A percentile compares a stretch with the other conserved stretches of the same genome.
These are phyloP conservation scores for Venturia oleaginea DNA, from an alignment of 2,329 filamentous ascomycete species.

Conservation along the genomic window DNA sequence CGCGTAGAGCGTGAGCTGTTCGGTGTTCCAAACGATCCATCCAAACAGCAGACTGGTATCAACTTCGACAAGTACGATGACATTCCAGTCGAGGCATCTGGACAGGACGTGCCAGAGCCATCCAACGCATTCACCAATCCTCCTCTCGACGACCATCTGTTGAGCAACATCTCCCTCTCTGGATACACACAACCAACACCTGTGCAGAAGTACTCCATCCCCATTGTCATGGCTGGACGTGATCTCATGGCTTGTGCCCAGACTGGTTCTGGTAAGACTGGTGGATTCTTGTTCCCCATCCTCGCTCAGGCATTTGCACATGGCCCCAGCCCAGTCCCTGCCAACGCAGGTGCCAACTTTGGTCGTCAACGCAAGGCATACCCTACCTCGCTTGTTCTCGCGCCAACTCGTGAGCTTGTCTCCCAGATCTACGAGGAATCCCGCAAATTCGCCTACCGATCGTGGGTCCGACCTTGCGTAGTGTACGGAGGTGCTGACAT, in stretches of 20 bases:
- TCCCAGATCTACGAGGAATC: slow-evolving; percentile 98
- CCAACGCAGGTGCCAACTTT: slow-evolving; percentile 58
- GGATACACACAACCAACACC: slow-evolving; percentile 94
- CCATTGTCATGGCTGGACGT: slow-evolving; percentile 95
- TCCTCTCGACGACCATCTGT: slow-evolving; percentile 86
- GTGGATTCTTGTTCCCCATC: slow-evolving; percentile 98
- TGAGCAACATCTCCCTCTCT: slow-evolving; percentile 87
- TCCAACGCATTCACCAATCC: slow-evolving; percentile 88
- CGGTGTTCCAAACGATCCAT: slow-evolving; percentile 79
- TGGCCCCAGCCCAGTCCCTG: slow-evolving; percentile 65
- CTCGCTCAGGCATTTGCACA: slow-evolving; percentile 93
- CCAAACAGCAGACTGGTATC: slow-evolving; percentile 96
- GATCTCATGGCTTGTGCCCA: slow-evolving; percentile 99
- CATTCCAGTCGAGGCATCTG: slow-evolving; percentile 95
- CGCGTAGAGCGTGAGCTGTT: slow-evolving; percentile 94
- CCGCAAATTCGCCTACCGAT: slow-evolving; percentile 97
- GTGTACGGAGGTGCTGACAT: slow-evolving; percentile 99
- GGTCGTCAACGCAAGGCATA: slow-evolving; percentile 96
- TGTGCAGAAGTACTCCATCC: slow-evolving; percentile 98
- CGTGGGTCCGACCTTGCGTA: slow-evolving; percentile 96
- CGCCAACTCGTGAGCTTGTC: slow-evolving; percentile 94
- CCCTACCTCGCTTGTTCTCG: slow-evolving; percentile 90
- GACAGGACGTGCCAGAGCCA: slow-evolving; percentile 84
- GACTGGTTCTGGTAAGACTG: slow-evolving; percentile 99
- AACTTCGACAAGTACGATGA: slow-evolving; percentile 99